Conservation (phyloP, 140 eudicot genomes). For the Ambrosia hybrid region DNA sequence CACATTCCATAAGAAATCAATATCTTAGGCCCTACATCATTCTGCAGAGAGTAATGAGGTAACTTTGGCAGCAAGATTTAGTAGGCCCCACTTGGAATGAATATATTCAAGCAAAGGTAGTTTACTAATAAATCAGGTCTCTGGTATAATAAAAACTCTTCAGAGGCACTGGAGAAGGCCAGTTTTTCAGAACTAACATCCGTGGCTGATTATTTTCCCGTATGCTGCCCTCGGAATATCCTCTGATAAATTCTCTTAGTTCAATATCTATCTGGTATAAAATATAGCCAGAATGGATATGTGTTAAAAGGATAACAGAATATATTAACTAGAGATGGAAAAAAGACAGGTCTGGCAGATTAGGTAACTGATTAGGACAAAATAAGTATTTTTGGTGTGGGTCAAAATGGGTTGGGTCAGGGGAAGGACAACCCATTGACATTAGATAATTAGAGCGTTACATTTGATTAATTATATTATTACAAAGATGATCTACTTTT, state of each 20-base stretch:
- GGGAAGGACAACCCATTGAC: too few species aligned
- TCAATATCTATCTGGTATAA: conserved; percentile 71
- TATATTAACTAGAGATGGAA: too few species aligned
- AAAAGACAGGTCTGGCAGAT: too few species aligned
- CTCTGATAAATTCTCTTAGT: conserved; percentile 82
- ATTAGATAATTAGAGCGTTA: too few species aligned
- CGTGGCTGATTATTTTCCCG: conserved; percentile 57
- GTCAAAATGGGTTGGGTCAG: background rate
- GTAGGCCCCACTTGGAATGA: conserved; percentile 99
- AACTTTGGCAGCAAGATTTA: conserved; percentile 97
- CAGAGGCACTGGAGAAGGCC: conserved; percentile 97
- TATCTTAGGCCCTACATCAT: conserved; percentile 89
- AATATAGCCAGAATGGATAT: conserved; percentile 23
- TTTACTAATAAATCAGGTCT: conserved; percentile 90
- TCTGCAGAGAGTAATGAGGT: conserved; percentile 91
- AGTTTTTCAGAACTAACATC: conserved; percentile 80
- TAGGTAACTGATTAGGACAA: too few species aligned
- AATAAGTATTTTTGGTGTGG: background rate
- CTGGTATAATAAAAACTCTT: conserved; percentile 85
- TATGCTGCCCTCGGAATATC: conserved; percentile 83
- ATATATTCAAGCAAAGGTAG: conserved; percentile 91
- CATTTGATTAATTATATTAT: too few species aligned
- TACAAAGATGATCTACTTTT: too few species aligned
- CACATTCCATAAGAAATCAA: conserved; percentile 70
- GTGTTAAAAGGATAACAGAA: conserved; percentile 23